phyloP scores from a whole-genome alignment of 441 rosid genomes.

The Pelargonium australe region DNA sequence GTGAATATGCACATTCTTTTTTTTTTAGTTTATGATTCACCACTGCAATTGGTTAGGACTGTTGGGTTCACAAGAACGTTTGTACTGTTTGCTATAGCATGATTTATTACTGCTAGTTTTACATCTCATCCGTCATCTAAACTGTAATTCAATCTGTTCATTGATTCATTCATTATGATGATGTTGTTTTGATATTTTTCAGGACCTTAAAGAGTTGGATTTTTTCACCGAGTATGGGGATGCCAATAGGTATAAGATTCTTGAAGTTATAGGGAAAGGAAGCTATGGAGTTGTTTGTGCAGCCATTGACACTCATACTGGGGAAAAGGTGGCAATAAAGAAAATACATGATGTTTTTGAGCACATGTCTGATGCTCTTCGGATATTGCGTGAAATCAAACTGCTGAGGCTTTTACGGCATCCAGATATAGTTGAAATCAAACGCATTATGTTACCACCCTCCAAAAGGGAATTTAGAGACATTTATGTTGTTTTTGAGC shows the following conservation, averaged over 20 bases:
- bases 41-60: too few relatives aligned
- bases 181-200: slow-evolving; percentile 8
- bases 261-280: slow-evolving; percentile 95
- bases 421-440: slow-evolving; percentile 92
- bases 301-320: slow-evolving; percentile 50
- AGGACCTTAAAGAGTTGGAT: slow-evolving; percentile 64
- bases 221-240: slow-evolving; percentile 95
- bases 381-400: slow-evolving; percentile 89
- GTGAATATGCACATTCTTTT: too few relatives aligned
- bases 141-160: background rate
- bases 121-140: background rate
- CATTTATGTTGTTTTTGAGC: slow-evolving; percentile 93
- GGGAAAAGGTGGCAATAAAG: slow-evolving; percentile 27
- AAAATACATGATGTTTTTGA: slow-evolving; percentile 38
- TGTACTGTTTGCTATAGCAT: too few relatives aligned
- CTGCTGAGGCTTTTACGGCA: slow-evolving; percentile 74
- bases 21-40: too few relatives aligned
- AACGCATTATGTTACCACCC: slow-evolving; percentile 90
- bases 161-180: too few relatives aligned
- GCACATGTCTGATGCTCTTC: slow-evolving; percentile 76
- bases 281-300: slow-evolving; percentile 98
- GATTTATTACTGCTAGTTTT: too few relatives aligned
- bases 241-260: slow-evolving; percentile 73
- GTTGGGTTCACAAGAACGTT: too few relatives aligned
- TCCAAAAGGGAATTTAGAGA: slow-evolving; percentile 90